Percentiles rank a stretch among this genome's conserved stretches.
Conservation (phyloP, 176 grass and related monocot genomes). For the Hyparrhenia diplandra region DNA sequence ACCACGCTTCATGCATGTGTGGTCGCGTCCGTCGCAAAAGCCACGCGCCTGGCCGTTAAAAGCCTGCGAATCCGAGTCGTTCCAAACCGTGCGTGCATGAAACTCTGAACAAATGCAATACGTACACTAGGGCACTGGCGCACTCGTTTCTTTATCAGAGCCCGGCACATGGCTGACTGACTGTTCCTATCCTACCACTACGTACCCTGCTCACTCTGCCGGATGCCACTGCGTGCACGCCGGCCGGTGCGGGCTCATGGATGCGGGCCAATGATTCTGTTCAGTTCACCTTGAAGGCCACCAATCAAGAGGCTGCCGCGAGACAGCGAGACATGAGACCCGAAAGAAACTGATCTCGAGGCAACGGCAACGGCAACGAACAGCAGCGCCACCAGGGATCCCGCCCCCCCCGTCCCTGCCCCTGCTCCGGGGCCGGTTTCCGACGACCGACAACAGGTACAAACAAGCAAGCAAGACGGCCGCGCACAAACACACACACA, state of each 20-base stretch:
- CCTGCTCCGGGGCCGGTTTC: neutral
- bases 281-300: neutral
- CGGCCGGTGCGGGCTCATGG: too few species aligned
- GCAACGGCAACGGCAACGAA: neutral
- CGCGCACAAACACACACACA: neutral
- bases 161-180: neutral
- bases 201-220: neutral
- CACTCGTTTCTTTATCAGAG: neutral
- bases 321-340: neutral
- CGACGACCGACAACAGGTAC: neutral
- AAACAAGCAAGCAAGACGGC: neutral
- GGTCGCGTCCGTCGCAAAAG: too few species aligned
- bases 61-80: too few species aligned
- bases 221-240: too few species aligned
- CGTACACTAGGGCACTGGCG: too few species aligned
- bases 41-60: too few species aligned
- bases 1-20: too few species aligned
- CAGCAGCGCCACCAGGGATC: too few species aligned
- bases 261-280: too few species aligned
- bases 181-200: neutral
- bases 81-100: too few species aligned
- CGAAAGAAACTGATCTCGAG: constrained; percentile 31
- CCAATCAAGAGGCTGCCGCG: neutral
- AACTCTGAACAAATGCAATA: too few species aligned
- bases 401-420: neutral